Base-by-base conservation (phyloP, 163 green algal genomes). In the Trebouxia gelatinosa region DNA sequence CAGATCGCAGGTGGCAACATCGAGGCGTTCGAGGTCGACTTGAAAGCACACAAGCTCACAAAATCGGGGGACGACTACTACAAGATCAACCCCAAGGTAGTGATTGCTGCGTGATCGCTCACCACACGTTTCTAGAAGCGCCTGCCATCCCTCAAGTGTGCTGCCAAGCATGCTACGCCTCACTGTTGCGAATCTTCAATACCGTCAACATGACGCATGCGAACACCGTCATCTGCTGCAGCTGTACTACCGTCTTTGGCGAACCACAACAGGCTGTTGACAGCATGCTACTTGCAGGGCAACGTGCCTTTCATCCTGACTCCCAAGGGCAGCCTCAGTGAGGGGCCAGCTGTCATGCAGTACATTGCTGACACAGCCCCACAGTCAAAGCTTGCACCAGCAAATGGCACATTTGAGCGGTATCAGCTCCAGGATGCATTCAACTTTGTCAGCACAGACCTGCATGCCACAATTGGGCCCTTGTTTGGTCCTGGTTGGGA, bases 41-140 rank as follows among this genome's bases (percentile, higher is more conserved):
- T 72, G 35, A 72, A 54, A 31, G 28, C 64, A 4, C 64, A 72
- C 64, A 72, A 72, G 35, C n/a, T n/a, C n/a, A 72, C 64, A 7
- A 23, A 16, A 7, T 72, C 64, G 32, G 64, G 64, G 11, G 21
- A 72, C 23, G 64, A 72, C 21, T 72, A 54, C 1, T 72, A 72
- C 23, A 35, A 72, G 64, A 32, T 72, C 37, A 72, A 72, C 9
- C 3, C 21, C 17, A 72, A 72, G 37, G n/a, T n/a, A n/a, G n/a
- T n/a, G n/a, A n/a, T n/a, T n/a, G n/a, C n/a, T n/a, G n/a, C n/a
- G n/a, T n/a, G n/a, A n/a, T n/a, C n/a, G n/a, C n/a, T n/a, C n/a
- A n/a, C n/a, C n/a, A n/a, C n/a, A n/a, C n/a, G n/a, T n/a, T n/a
- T n/a, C n/a, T n/a, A n/a, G n/a, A n/a, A n/a, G n/a, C n/a, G n/a